Percentiles rank a stretch among this genome's conserved stretches.
Evolutionary conservation across 352 stramenopile species (phyloP).

Genomic region (Phytophthora lateralis): DNA sequence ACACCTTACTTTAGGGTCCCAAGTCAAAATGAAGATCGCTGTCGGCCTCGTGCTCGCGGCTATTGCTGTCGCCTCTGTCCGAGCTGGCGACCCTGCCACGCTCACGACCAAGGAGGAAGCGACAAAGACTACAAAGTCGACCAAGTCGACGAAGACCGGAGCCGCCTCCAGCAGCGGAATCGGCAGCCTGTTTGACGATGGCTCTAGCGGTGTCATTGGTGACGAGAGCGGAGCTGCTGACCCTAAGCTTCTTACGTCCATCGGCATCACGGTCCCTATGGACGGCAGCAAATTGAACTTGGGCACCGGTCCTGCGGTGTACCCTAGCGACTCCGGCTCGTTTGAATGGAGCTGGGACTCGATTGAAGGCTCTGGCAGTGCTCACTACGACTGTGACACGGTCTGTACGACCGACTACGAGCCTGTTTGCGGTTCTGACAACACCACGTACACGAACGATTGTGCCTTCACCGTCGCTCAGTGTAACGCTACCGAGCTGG

Average conservation of each 20-base stretch:
- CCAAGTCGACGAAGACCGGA: conserved; percentile 7
- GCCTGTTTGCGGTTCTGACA: conserved; percentile 34
- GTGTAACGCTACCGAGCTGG: conserved; percentile 33
- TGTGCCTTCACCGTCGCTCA: conserved; percentile 24
- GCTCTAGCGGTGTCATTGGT: neutral
- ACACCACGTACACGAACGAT: conserved; percentile 33
- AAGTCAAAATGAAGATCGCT: conserved; percentile 21
- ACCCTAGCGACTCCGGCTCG: conserved; percentile 20
- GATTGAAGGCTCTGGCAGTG: conserved; percentile 6
- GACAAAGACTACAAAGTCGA: conserved; percentile 16
- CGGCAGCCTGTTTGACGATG: conserved; percentile 4
- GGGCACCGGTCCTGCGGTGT: conserved; percentile 20
- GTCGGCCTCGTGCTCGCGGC: conserved; percentile 23
- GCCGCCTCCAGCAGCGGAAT: conserved; percentile 5
- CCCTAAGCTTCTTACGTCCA: conserved; percentile 15
- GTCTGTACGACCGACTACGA: conserved; percentile 17
- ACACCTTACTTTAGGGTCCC: conserved; percentile 11
- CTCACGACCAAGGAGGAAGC: conserved; percentile 30
- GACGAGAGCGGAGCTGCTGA: conserved; percentile 7
- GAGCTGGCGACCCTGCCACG: conserved; percentile 19
- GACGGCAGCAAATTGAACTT: conserved; percentile 11
- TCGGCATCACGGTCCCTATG: conserved; percentile 21
- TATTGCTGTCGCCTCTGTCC: conserved; percentile 9
- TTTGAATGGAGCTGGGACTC: conserved; percentile 23
- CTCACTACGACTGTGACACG: conserved; percentile 13